A percentile compares a stretch with the other conserved stretches of the same genome.
These are phyloP conservation scores for Paecilomyces formosus DNA, from an alignment of 2,329 filamentous ascomycete genomes.

Conservation along the genomic window DNA sequence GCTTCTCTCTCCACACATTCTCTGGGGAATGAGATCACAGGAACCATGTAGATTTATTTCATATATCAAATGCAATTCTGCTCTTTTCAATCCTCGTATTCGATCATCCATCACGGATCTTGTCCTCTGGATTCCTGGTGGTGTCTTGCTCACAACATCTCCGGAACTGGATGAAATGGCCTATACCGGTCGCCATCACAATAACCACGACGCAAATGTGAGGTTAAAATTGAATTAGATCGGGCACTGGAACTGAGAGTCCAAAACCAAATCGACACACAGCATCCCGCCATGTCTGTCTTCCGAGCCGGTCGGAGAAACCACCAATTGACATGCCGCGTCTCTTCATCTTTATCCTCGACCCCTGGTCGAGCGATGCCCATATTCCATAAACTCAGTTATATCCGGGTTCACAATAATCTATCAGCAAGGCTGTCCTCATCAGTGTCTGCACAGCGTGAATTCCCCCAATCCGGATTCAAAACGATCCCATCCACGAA, in stretches of 20 bases:
- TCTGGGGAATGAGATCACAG: too few relatives aligned
- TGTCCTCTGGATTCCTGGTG: neutral
- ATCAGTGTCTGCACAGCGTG: neutral
- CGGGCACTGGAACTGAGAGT: too few relatives aligned
- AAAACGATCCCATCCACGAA: conserved; percentile 2
- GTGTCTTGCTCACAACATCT: neutral
- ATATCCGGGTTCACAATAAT: neutral
- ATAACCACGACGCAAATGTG: neutral
- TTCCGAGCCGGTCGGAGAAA: neutral
- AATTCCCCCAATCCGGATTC: conserved; percentile 9
- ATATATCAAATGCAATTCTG: neutral
- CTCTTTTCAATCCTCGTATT: neutral
- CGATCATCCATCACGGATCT: neutral
- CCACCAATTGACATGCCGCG: neutral
- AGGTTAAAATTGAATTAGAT: neutral
- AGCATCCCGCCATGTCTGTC: neutral
- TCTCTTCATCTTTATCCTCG: neutral
- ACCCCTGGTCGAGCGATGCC: neutral
- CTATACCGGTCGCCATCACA: neutral
- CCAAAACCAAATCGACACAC: neutral
- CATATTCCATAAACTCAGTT: too few relatives aligned
- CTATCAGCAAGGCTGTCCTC: neutral
- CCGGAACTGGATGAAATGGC: neutral
- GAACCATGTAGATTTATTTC: neutral
- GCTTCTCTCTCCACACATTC: too few relatives aligned